Base-by-base conservation (phyloP, 495 filamentous ascomycete species). In the Penicillium pulvis region DNA sequence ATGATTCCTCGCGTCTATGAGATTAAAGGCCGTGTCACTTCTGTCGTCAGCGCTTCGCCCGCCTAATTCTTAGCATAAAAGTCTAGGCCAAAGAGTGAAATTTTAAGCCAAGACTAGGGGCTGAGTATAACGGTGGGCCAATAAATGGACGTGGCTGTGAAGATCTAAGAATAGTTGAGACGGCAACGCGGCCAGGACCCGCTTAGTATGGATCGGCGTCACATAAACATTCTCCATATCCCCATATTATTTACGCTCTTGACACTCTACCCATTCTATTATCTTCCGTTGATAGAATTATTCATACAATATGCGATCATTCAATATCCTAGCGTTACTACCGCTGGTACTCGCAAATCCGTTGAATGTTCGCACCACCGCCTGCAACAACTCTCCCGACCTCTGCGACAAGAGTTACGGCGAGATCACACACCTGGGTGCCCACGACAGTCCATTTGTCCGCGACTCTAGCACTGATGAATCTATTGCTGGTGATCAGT, bases 401-500 rank as follows among this genome's bases (percentile, higher is more conserved):
- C 77, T 88, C 26, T 88, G 85, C 77, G 73, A 71, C 55, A 80
- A 79, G 61, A 68, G 79, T 16, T 88, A 87, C 68, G 80, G 79
- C 58, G 81, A 84, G 53, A 83, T 88, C 57, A 87, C 85, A 36
- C 80, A 86, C 66, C 75, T 88, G 6, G 85, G 85, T 14, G 83
- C 88, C 44, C 88, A 88, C 65, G 79, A 88, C 67, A 82, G 78
- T 58, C 80, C 85, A 6, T 88, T 87, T 61, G 53, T 87, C 28
- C 72, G 78, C 23, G 82, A 83, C 57, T 65, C 70, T 2, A 74
- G 73, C 0, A 83, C 78, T 0, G 70, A 71, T 46, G 81, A 85
- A 64, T 82, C 81, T 24, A 53, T 82, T 20, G 77, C 82, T 14
- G 88, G 85, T 6, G 86, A 91, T 63, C 89, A 91, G 73, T 82